Percentiles rank a stretch among this genome's conserved stretches.
These are phyloP conservation scores for Amaranthus cruentus DNA, from an alignment of 148 eudicot species.

Conservation along the genomic window DNA sequence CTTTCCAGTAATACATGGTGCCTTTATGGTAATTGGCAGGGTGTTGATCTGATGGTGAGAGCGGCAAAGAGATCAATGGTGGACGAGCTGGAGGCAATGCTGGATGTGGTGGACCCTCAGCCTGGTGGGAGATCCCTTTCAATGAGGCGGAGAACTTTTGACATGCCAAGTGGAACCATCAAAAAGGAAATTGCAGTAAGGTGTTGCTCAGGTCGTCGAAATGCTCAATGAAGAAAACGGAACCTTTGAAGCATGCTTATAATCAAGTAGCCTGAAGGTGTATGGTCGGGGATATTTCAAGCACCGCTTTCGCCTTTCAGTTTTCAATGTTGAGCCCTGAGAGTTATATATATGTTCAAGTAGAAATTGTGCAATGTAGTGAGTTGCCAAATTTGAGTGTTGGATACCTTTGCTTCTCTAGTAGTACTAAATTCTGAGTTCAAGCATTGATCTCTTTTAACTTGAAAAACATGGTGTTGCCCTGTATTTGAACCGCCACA, in stretches of 20 bases:
- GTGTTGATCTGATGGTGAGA: conserved; percentile 84
- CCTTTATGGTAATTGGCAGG: conserved; percentile 34
- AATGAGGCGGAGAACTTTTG: conserved; percentile 74
- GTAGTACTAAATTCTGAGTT: no score
- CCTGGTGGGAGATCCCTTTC: conserved; percentile 51
- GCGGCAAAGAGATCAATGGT: conserved; percentile 87
- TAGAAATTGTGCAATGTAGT: no score
- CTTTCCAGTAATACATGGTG: neutral
- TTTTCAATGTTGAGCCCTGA: no score
- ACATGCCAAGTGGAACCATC: conserved; percentile 74
- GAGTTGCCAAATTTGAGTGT: no score
- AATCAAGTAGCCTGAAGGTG: no score
- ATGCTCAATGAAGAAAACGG: conserved; percentile 56
- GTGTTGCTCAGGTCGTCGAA: conserved; percentile 81
- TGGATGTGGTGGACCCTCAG: conserved; percentile 92
- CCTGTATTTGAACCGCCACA: no score
- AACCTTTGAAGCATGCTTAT: conserved; percentile 27
- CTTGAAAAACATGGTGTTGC: no score
- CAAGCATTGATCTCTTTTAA: no score
- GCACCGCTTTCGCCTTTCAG: no score
- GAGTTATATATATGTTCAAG: no score
- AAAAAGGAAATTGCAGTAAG: conserved; percentile 84
- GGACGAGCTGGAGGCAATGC: conserved; percentile 98
- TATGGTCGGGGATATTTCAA: no score
- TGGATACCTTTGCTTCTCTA: no score